Percentiles rank a stretch among this genome's conserved stretches.
Evolutionary conservation across 352 stramenopile genomes (phyloP).

Genomic region (Pythium volutum): DNA sequence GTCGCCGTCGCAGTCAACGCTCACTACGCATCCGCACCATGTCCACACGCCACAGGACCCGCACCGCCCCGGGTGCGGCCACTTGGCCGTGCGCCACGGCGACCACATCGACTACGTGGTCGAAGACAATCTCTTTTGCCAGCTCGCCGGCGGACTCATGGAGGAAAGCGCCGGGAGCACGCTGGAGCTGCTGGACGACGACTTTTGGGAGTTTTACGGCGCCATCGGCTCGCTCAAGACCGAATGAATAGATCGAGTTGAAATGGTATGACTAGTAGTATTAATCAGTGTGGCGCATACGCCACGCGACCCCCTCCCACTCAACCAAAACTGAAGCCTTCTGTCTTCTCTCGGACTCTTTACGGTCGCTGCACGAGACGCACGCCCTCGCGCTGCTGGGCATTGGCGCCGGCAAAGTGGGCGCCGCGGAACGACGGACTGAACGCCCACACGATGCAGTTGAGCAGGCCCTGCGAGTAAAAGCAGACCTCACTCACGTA

Average conservation of each 20-base stretch:
- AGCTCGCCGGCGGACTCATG: constrained; percentile 47
- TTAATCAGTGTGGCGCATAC: too few species aligned
- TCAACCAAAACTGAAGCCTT: neutral
- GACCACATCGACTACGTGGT: constrained; percentile 86
- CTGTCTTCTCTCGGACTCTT: neutral
- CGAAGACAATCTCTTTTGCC: constrained; percentile 76
- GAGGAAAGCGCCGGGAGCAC: constrained; percentile 38
- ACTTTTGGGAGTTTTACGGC: constrained; percentile 84
- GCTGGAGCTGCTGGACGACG: constrained; percentile 67
- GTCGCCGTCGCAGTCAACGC: neutral
- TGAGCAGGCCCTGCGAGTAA: constrained; percentile 34
- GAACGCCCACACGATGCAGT: constrained; percentile 34
- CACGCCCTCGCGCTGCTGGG: constrained; percentile 17
- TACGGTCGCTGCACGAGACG: constrained; percentile 18
- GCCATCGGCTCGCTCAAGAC: constrained; percentile 59
- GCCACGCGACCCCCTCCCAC: too few species aligned
- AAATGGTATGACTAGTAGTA: neutral
- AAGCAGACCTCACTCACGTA: constrained; percentile 37
- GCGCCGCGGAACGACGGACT: constrained; percentile 23
- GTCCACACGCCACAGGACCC: constrained; percentile 31
- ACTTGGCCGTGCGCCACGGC: constrained; percentile 67
- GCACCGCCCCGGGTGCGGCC: constrained; percentile 65
- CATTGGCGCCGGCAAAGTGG: constrained; percentile 9
- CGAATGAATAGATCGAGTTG: constrained; percentile 12
- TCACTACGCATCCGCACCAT: constrained; percentile 3